Percentiles rank a stretch among this genome's conserved stretches.
Evolutionary conservation across 306 rosid species (phyloP).

Genomic region (Alnus rubra): DNA sequence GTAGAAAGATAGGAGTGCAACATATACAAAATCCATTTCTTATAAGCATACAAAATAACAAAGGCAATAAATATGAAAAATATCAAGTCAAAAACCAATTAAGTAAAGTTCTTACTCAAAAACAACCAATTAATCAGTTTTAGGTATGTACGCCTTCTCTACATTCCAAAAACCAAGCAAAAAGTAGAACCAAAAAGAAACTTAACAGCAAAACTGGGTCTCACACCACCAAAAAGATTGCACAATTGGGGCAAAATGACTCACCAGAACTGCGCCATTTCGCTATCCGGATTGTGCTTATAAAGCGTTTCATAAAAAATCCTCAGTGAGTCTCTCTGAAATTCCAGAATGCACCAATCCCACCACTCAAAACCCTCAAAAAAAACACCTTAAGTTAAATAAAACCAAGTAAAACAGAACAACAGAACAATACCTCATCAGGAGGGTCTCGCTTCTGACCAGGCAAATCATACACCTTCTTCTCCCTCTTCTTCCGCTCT

Average conservation of each 20-base stretch:
- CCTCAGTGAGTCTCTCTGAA: slow-evolving; percentile 82
- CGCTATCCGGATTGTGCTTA: slow-evolving; percentile 62
- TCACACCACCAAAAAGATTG: neutral
- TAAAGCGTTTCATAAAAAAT: slow-evolving; percentile 68
- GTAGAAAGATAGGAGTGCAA: neutral
- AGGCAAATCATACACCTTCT: slow-evolving; percentile 75
- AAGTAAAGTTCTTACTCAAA: neutral
- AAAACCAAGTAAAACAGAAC: neutral
- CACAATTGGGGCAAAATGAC: slow-evolving; percentile 25
- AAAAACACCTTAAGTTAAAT: neutral
- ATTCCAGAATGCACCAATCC: slow-evolving; percentile 10
- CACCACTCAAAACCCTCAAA: slow-evolving; percentile 14
- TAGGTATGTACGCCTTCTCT: neutral
- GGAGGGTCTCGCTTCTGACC: slow-evolving; percentile 95
- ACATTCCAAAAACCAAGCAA: neutral
- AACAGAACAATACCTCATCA: slow-evolving; percentile 49
- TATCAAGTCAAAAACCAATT: neutral
- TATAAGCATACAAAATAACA: no score
- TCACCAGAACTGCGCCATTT: slow-evolving; percentile 88
- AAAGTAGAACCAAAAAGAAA: neutral
- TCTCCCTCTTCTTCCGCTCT: slow-evolving; percentile 49
- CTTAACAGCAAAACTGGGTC: neutral
- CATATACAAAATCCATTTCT: neutral
- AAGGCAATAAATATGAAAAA: no score
- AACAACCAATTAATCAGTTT: neutral